A percentile compares a stretch with the other conserved stretches of the same genome.
phyloP scores from a whole-genome alignment of 2,329 filamentous ascomycete genomes.

The Cladobotryum mycophilum region DNA sequence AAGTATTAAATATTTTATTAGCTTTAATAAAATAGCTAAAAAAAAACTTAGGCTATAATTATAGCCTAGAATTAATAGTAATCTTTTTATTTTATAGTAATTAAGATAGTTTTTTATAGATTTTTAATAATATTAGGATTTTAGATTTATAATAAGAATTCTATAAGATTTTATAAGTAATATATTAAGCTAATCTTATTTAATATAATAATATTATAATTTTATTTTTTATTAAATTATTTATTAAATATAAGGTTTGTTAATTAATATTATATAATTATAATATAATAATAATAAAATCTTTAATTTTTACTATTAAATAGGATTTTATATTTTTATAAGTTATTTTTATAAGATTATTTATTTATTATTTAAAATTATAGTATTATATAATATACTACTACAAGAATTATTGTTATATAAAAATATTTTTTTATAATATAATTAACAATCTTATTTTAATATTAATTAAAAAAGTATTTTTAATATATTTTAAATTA shows the following conservation, averaged over 20 bases:
- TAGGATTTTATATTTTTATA: background rate
- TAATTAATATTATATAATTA: background rate
- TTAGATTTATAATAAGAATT: background rate
- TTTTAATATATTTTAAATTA: background rate
- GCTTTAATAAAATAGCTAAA: too few species aligned
- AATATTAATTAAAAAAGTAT: background rate
- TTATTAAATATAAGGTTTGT: background rate
- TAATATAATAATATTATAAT: too few species aligned
- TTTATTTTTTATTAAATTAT: background rate
- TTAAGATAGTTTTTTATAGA: background rate
- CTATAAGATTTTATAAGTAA: background rate
- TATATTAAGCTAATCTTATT: too few species aligned
- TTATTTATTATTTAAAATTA: background rate
- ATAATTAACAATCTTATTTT: background rate
- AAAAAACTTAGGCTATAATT: background rate
- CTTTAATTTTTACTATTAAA: background rate
- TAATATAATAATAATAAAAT: background rate
- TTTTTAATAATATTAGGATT: background rate
- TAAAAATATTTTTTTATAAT: background rate
- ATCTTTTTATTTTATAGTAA: background rate
- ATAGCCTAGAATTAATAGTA: background rate
- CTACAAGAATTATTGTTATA: background rate
- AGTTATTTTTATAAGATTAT: background rate
- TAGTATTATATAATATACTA: background rate
- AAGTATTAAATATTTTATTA: background rate